Base-by-base conservation (phyloP, 2,329 filamentous ascomycete genomes). In the Ceratocystis smalleyi region DNA sequence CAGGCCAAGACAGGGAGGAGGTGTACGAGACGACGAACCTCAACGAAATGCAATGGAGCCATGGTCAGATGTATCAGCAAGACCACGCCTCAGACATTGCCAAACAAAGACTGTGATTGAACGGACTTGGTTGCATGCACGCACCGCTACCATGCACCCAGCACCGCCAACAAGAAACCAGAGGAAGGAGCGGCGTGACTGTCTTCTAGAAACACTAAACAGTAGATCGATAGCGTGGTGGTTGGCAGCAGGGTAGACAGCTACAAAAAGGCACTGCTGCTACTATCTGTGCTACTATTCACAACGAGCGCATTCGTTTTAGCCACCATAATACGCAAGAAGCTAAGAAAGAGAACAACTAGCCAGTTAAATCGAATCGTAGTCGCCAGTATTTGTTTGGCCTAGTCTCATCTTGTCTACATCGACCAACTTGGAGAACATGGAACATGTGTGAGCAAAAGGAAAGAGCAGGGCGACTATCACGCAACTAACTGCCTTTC, bases 151-250 rank as follows among this genome's bases (percentile, higher is more conserved):
- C 35, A 49, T 49, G 45, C 10, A 10, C 10, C 10, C 35, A 40
- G 10, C 35, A 40, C 35, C 35, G 12, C 35, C 10, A 12, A 40
- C 35, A 32, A 47, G 32, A 17, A 15, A 54, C 35, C 12, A 40
- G 10, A 22, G 45, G 45, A 51, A 55, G 43, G 61, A 51, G 30
- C 61, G 61, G 40, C 61, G 61, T 43, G 47, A 30, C 51, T 57
- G 57, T 32, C 61, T 63, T 63, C 49, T 61, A 51, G 47, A 51
- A 51, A 51, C 47, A 51, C 47, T 51, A 43, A 43, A 27, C 17
- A 59, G 40, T 35, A 15, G n/a, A n/a, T 32, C 3, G 55, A n/a
- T 40, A 12, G 35, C 3, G 3, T 40, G 10, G 35, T 40, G 35
- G 35, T 40, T 12, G 35, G 35, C 35, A 12, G 5, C 35, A 40